Base-by-base conservation (phyloP, 1,284 basidiomycete genomes). In the Cutaneotrichosporon sp. region DNA sequence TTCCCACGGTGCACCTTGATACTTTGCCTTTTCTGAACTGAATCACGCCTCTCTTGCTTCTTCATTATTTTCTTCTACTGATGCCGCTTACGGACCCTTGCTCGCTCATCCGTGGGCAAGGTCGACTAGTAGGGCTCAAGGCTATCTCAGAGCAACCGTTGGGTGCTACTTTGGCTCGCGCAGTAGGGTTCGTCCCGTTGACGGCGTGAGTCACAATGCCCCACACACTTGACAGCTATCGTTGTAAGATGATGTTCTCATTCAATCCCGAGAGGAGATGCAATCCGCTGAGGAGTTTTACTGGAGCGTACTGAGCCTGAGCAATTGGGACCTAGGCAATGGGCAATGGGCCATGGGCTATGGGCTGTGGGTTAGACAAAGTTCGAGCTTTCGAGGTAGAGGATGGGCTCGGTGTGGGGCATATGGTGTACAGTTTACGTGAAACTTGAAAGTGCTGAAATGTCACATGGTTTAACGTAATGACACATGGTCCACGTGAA, bases 91-190 rank as follows among this genome's bases (percentile, higher is more conserved):
- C 64, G 64, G 65, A 68, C 66, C 66, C 63, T 18, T 56, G 60
- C 61, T 47, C 34, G 34, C 49, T 18, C 21, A 14, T 21, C 56
- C 18, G 56, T 53, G 50, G 30, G 63, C 61, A 50, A 34, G 46
- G 66, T 67, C 52, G 66, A 67, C 53, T 67, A 61, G 66, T 59
- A 56, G 56, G 56, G 58, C 32, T 40, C 21, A 40, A 31, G 63
- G 59, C n/a, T 56, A 56, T 68, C 64, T 61, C 56, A 68, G 66
- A 68, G 21, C 36, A 21, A 56, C 21, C 42, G 42, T 18, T 58
- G 63, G 66, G 66, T 58, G 66, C 64, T 67, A 61, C 66, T 68
- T 68, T 68, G 63, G 66, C 66, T 68, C 57, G 64, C 63, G 56
- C 64, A 65, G 56, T 51, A 65, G 56, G 61, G 46, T 18, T 7